These are phyloP conservation scores for Huntiella moniliformis DNA, from an alignment of 2,329 filamentous ascomycete genomes.

Conservation along the genomic window DNA sequence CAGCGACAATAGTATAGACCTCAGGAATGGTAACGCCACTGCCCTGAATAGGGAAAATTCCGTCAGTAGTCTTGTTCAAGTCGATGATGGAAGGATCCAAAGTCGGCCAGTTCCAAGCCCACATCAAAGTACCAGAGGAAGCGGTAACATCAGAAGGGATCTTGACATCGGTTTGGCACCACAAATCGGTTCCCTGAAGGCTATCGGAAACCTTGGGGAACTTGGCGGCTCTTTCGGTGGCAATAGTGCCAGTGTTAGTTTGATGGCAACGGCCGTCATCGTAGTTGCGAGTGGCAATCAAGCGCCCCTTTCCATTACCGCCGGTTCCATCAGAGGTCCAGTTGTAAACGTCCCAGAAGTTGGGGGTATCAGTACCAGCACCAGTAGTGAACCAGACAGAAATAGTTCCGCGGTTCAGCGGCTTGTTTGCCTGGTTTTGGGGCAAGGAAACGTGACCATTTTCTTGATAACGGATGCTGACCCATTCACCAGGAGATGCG, in stretches of 20 bases:
- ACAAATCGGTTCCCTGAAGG: slow-evolving; percentile 39
- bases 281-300: slow-evolving; percentile 62
- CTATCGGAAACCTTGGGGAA: slow-evolving; percentile 32
- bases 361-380: slow-evolving; percentile 29
- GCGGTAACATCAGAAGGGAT: slow-evolving; percentile 47
- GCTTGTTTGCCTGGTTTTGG: slow-evolving; percentile 37
- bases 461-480: slow-evolving; percentile 52
- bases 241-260: slow-evolving; percentile 41
- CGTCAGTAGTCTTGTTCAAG: slow-evolving; percentile 21
- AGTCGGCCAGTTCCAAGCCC: slow-evolving; percentile 90
- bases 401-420: slow-evolving; percentile 48
- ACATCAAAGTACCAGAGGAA: slow-evolving; percentile 60
- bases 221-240: slow-evolving; percentile 35
- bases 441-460: slow-evolving; percentile 57
- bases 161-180: slow-evolving; percentile 66
- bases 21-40: slow-evolving; percentile 17
- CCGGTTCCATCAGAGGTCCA: slow-evolving; percentile 72
- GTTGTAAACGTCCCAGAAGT: slow-evolving; percentile 46
- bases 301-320: slow-evolving; percentile 56
- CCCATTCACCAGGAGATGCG: slow-evolving; percentile 38
- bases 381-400: slow-evolving; percentile 54
- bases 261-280: slow-evolving; percentile 89
- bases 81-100: slow-evolving; percentile 26
- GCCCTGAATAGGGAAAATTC: slow-evolving; percentile 19
- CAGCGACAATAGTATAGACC: slow-evolving; percentile 24